phyloP scores from a whole-genome alignment of 345 rosid genomes.

The Salix udensis region DNA sequence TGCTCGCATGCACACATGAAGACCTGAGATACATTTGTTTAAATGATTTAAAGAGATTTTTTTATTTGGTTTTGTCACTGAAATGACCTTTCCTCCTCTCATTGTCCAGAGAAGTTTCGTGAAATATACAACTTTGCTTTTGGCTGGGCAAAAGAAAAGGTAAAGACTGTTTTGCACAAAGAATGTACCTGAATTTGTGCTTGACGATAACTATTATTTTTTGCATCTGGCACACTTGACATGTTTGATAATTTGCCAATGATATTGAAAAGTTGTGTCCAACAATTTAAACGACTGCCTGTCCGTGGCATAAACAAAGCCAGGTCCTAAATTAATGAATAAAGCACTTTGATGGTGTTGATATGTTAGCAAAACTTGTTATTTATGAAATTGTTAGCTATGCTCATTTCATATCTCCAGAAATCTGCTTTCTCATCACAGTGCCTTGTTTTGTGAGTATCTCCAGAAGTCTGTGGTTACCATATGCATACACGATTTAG shows the following conservation, averaged over 20 bases:
- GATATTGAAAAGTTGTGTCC: too few species aligned
- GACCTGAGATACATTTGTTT: not conserved
- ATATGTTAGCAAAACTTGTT: too few species aligned
- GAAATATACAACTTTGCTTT: conserved; percentile 94
- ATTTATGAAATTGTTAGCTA: too few species aligned
- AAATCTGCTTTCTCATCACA: too few species aligned
- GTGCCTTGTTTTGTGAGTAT: not conserved
- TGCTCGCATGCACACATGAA: not conserved
- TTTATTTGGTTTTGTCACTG: conserved; percentile 4
- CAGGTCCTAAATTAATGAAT: too few species aligned
- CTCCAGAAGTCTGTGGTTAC: not conserved
- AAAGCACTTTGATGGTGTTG: too few species aligned
- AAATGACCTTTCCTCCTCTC: not conserved
- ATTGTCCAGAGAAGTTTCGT: conserved; percentile 77
- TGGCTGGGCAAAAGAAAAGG: conserved; percentile 99
- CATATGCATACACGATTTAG: too few species aligned
- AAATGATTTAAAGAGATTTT: not conserved
- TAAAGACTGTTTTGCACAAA: conserved; percentile 18
- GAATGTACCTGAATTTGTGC: not conserved
- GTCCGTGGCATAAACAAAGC: too few species aligned
- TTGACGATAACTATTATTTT: not conserved
- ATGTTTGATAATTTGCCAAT: too few species aligned
- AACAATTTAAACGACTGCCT: too few species aligned
- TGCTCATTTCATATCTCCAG: too few species aligned
- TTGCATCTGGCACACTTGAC: not conserved